Percentiles rank a stretch among this genome's conserved stretches.
Conservation (phyloP, 257 asterid species). For the Dorcoceras hygrometricum region DNA sequence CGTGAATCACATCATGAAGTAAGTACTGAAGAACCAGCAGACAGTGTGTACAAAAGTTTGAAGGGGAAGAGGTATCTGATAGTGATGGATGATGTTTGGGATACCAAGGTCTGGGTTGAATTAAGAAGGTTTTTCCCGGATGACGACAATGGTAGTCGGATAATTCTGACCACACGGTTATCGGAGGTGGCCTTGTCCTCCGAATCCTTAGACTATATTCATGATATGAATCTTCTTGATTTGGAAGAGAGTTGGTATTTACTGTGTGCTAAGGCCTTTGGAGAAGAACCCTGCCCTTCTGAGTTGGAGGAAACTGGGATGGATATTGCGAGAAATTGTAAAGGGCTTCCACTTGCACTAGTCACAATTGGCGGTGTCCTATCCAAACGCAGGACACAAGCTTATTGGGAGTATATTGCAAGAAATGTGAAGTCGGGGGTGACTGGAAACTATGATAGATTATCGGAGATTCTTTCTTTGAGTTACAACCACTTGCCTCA, state of each 20-base stretch:
- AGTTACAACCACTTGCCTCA: conserved; percentile 16
- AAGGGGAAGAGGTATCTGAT: conserved; percentile 20
- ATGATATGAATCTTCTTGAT: conserved; percentile 20
- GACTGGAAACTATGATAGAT: not conserved
- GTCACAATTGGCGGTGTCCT: conserved; percentile 16
- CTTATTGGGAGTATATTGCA: conserved; percentile 25
- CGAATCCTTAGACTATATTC: conserved; percentile 17
- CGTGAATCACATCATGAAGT: conserved; percentile 5
- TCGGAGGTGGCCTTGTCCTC: conserved; percentile 19
- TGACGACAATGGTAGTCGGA: conserved; percentile 28
- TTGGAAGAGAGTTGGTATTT: conserved; percentile 29
- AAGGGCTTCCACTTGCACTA: conserved; percentile 28
- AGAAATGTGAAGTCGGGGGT: conserved; percentile 15
- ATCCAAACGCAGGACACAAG: conserved; percentile 8
- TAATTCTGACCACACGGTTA: conserved; percentile 27
- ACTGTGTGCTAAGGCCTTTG: conserved; percentile 21
- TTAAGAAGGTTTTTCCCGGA: conserved; percentile 28
- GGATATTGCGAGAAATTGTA: conserved; percentile 23
- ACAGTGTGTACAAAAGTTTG: conserved; percentile 17
- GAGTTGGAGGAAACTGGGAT: conserved; percentile 25
- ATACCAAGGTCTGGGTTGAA: conserved; percentile 17
- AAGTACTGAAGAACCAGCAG: not conserved
- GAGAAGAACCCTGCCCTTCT: conserved; percentile 17
- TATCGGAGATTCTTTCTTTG: conserved; percentile 3
- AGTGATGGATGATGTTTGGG: conserved; percentile 33